Percentiles rank a stretch among this genome's conserved stretches.
phyloP scores from a whole-genome alignment of 768 basidiomycete genomes.

The Boletus coccyginus region DNA sequence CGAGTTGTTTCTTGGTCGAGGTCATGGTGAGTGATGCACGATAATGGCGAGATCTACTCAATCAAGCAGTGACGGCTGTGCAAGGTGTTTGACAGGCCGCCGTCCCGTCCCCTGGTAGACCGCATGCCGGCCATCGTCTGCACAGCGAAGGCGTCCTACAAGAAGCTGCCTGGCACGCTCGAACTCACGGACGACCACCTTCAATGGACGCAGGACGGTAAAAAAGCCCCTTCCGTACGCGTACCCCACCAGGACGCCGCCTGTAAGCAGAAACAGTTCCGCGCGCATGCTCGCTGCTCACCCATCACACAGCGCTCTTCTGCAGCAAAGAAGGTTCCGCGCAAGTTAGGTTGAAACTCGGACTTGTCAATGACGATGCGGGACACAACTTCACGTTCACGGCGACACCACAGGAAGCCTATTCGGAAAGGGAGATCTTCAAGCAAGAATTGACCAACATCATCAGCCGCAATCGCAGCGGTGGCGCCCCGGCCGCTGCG shows the following conservation, averaged over 20 bases:
- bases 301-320: constrained; percentile 60
- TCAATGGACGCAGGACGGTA: constrained; percentile 78
- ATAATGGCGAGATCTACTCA: too few species aligned
- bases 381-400: constrained; percentile 85
- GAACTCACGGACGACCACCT: constrained; percentile 71
- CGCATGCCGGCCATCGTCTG: constrained; percentile 64
- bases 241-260: constrained; percentile 58
- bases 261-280: constrained; percentile 44
- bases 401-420: constrained; percentile 56
- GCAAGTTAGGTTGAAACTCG: constrained; percentile 77
- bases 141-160: constrained; percentile 79
- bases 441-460: constrained; percentile 76
- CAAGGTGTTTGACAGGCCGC: too few species aligned
- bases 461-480: constrained; percentile 68
- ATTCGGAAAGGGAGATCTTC: constrained; percentile 76
- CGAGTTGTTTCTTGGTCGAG: constrained; percentile 42
- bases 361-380: constrained; percentile 61
- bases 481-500: constrained; percentile 12
- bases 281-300: constrained; percentile 2
- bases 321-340: constrained; percentile 82
- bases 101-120: background rate
- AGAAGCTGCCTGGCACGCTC: constrained; percentile 74
- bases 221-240: constrained; percentile 59
- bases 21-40: background rate
- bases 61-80: too few species aligned